Base-by-base conservation (phyloP, 495 filamentous ascomycete species). In the Delitschia confertaspora region DNA sequence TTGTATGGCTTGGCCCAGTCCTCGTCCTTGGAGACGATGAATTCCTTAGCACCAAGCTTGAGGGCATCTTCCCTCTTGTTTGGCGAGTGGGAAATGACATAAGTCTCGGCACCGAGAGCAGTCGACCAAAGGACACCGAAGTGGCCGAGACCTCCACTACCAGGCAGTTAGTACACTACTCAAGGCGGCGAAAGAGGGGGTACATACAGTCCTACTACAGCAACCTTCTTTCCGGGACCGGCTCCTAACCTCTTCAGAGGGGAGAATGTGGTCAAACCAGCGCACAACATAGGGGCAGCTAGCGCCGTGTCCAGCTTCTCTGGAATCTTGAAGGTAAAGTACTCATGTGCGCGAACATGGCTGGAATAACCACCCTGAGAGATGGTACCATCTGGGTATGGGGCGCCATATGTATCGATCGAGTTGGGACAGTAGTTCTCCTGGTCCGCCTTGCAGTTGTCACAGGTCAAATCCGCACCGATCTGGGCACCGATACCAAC, bases 241-340 rank as follows among this genome's bases (percentile, higher is more conserved):
- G 68, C 68, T n/a, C 79, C 80, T 57, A 83, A 78, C 19, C 82
- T 76, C 27, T 83, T 78, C 2, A 95, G 69, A 0, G 86, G 86
- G 24, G 75, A 80, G 65, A 79, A 93, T 21, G 76, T 78, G 1
- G 88, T 94, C 22, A 93, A 63, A 32, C 88, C 87, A 24, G 85
- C 88, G 60, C 88, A 94, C 55, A 93, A 71, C 85, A 93, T 93
- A 1, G 85, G 88, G 10, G 87, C 88, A 1, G 80, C 85, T 22
- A 76, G 57, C 30, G 70, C 70, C 52, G 68, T 78, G 16, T 76
- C 62, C 31, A 93, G 73, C 4, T 68, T 71, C 13, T 84, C 80
- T 13, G 88, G 88, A 46, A 95, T 89, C 18, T 78, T 79, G 67
- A 88, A 89, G 24, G 70, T 69, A 55, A 78, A 87, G 66, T 82